Evolutionary conservation across 805 yeast genomes (phyloP).

Genomic region (Metschnikowia hibisci): DNA sequence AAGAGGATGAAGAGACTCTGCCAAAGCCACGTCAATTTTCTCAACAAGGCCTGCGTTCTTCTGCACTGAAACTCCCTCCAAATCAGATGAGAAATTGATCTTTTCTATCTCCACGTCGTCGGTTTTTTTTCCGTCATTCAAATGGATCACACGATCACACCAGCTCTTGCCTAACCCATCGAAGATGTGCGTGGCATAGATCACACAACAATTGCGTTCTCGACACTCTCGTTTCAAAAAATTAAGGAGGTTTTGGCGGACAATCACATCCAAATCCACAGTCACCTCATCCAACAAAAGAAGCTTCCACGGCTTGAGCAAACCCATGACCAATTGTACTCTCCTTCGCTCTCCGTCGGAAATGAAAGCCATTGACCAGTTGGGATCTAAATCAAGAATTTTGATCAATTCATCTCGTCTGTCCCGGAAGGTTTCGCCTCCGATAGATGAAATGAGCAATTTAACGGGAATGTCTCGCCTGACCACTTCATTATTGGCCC

Average conservation of each 20-base stretch:
- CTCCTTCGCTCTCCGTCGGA: constrained; percentile 95
- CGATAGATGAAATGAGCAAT: constrained; percentile 73
- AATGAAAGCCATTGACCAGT: constrained; percentile 88
- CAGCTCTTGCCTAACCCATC: constrained; percentile 83
- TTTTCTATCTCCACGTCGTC: constrained; percentile 32
- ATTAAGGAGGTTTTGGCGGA: constrained; percentile 65
- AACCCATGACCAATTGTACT: constrained; percentile 91
- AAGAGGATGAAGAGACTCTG: constrained; percentile 64
- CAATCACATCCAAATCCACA: constrained; percentile 92
- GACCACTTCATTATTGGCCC: constrained; percentile 91
- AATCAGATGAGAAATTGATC: constrained; percentile 28
- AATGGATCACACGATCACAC: constrained; percentile 82
- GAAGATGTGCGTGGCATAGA: constrained; percentile 94
- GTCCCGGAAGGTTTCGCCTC: constrained; percentile 60
- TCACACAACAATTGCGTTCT: constrained; percentile 65
- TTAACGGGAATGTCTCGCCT: constrained; percentile 88
- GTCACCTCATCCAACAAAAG: constrained; percentile 94
- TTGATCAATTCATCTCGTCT: constrained; percentile 74
- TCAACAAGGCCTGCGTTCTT: constrained; percentile 21
- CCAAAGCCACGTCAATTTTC: constrained; percentile 36
- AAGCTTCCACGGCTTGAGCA: constrained; percentile 84
- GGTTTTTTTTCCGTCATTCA: constrained; percentile 59
- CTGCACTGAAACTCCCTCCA: constrained; percentile 24
- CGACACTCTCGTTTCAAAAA: constrained; percentile 75
- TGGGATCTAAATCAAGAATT: constrained; percentile 77